phyloP scores from a whole-genome alignment of 2,329 filamentous ascomycete species.

The Ceratocystis cacaofunesta region DNA sequence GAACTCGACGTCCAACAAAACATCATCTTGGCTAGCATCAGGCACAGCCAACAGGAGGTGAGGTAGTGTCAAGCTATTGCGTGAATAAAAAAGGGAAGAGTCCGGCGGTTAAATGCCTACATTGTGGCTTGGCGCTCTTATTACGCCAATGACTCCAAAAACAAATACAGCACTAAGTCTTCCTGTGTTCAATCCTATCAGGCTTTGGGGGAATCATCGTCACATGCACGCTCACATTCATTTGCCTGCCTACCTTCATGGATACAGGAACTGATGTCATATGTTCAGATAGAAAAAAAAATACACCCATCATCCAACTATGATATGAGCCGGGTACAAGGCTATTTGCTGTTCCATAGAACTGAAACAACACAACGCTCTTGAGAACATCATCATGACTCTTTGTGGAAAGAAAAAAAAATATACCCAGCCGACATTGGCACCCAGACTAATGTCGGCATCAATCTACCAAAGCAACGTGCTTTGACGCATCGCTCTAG shows the following conservation, averaged over 20 bases:
- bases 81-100: background rate
- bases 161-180: background rate
- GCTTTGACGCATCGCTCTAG: background rate
- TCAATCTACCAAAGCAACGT: background rate
- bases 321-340: slow-evolving; percentile 9
- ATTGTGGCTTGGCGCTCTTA: background rate
- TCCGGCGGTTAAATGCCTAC: background rate
- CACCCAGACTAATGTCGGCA: background rate
- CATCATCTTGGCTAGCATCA: background rate
- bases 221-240: too few relatives aligned
- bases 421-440: slow-evolving; percentile 6
- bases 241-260: background rate
- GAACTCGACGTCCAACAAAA: background rate
- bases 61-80: background rate
- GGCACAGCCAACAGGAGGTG: too few relatives aligned
- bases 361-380: background rate
- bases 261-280: background rate
- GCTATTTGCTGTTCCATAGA: background rate
- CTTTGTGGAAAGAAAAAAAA: slow-evolving; percentile 10
- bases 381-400: background rate
- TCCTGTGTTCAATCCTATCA: too few relatives aligned
- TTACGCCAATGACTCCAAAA: background rate
- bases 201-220: too few relatives aligned
- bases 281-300: slow-evolving; percentile 6
- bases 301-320: slow-evolving; percentile 6